Conservation (phyloP, 2,329 filamentous ascomycete species). For the Fonsecaea multimorphosa region DNA sequence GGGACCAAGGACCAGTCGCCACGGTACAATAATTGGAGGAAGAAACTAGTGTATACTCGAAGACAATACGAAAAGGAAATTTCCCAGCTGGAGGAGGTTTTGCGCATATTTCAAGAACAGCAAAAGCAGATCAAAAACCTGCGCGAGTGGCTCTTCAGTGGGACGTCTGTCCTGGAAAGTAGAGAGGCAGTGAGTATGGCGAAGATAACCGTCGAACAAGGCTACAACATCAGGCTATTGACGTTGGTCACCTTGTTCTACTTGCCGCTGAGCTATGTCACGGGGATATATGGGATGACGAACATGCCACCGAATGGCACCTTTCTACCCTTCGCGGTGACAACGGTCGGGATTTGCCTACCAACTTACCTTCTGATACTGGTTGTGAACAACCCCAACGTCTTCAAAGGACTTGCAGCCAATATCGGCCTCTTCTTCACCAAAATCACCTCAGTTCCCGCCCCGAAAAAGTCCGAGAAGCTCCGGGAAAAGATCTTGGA, state of each 20-base stretch:
- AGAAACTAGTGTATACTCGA: slow-evolving; percentile 37
- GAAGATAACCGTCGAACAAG: slow-evolving; percentile 61
- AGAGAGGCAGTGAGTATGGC: slow-evolving; percentile 64
- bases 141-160: slow-evolving; percentile 67
- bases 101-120: slow-evolving; percentile 62
- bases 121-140: slow-evolving; percentile 56
- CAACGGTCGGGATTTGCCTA: slow-evolving; percentile 50
- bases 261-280: slow-evolving; percentile 46
- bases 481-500: slow-evolving; percentile 29
- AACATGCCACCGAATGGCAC: slow-evolving; percentile 50
- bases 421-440: slow-evolving; percentile 26
- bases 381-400: slow-evolving; percentile 46
- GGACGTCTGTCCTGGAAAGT: slow-evolving; percentile 65
- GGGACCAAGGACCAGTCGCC: slow-evolving; percentile 37
- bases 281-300: slow-evolving; percentile 39
- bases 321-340: slow-evolving; percentile 51
- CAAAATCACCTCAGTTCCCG: slow-evolving; percentile 23
- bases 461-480: slow-evolving; percentile 30
- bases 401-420: slow-evolving; percentile 10
- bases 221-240: slow-evolving; percentile 53
- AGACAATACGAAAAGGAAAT: slow-evolving; percentile 40
- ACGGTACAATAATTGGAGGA: slow-evolving; percentile 40
- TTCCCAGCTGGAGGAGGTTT: slow-evolving; percentile 64
- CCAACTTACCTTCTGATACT: slow-evolving; percentile 56
- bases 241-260: slow-evolving; percentile 52